A percentile compares a stretch with the other conserved stretches of the same genome.
These are phyloP conservation scores for Leptodermis oblonga DNA, from an alignment of 257 asterid genomes.

Conservation along the genomic window DNA sequence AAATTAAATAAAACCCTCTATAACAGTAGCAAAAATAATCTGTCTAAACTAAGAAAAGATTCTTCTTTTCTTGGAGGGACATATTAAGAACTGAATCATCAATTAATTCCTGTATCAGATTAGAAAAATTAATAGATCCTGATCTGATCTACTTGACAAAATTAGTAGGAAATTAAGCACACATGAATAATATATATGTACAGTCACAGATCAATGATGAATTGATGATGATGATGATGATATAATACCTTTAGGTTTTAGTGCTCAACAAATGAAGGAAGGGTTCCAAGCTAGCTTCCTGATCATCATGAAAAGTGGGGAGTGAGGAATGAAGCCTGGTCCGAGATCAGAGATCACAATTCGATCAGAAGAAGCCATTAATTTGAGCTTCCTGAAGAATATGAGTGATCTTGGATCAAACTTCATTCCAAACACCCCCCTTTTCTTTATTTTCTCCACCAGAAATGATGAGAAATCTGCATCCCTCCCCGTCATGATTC, in stretches of 20 bases:
- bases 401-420: conserved; percentile 51
- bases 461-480: conserved; percentile 1
- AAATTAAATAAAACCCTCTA: conserved; percentile 6
- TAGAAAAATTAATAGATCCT: no score
- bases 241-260: background rate
- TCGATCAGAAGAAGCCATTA: background rate
- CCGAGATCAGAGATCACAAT: conserved; percentile 45
- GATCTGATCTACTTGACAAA: background rate
- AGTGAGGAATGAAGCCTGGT: conserved; percentile 92
- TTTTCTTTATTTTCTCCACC: conserved; percentile 26
- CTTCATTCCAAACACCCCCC: conserved; percentile 79
- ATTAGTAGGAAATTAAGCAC: background rate
- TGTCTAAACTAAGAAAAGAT: background rate
- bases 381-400: background rate
- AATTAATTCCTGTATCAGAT: background rate
- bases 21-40: background rate
- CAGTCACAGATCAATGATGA: no score
- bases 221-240: no score
- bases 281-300: no score
- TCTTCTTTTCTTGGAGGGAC: no score
- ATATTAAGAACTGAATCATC: background rate
- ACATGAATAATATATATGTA: no score
- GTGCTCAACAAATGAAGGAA: background rate
- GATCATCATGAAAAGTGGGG: conserved; percentile 32
- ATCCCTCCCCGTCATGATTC: conserved; percentile 29